These are phyloP conservation scores for Haematococcus sp. DNA, from an alignment of 139 green algal species.

Conservation along the genomic window DNA sequence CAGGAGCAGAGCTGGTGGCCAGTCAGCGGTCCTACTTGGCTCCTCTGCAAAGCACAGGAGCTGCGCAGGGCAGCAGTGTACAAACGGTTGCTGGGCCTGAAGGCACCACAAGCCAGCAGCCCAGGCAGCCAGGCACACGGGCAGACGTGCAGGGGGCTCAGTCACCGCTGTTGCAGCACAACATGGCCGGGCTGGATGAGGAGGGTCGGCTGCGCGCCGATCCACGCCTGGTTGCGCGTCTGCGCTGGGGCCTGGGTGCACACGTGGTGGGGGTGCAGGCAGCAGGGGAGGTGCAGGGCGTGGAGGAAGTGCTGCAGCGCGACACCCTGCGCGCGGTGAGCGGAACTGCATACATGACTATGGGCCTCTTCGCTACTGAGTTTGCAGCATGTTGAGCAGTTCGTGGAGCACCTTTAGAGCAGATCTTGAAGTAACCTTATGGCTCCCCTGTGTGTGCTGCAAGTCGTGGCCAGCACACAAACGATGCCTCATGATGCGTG, in stretches of 20 bases:
- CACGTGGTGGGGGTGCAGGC: conserved; percentile 35
- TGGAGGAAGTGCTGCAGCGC: conserved; percentile 32
- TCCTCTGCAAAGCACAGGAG: not conserved
- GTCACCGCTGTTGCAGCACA: not conserved
- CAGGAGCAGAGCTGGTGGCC: too few species aligned
- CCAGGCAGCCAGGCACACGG: not conserved
- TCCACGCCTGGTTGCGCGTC: conserved; percentile 34
- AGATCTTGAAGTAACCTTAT: not conserved
- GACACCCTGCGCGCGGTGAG: conserved; percentile 31
- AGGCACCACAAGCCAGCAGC: too few species aligned
- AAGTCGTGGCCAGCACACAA: not conserved
- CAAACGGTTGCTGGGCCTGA: too few species aligned
- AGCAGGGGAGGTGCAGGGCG: conserved; percentile 11
- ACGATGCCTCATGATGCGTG: not conserved
- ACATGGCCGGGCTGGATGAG: not conserved
- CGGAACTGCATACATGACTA: not conserved
- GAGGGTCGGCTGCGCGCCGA: conserved; percentile 8
- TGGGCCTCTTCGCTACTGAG: too few species aligned
- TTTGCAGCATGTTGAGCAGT: too few species aligned
- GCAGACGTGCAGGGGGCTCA: not conserved
- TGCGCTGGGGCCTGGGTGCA: conserved; percentile 37
- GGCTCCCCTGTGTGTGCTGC: too few species aligned
- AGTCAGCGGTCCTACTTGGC: too few species aligned
- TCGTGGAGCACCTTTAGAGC: not conserved
- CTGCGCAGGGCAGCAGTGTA: not conserved